These are phyloP conservation scores for Hysterangium stoloniferum DNA, from an alignment of 768 basidiomycete genomes.

Conservation along the genomic window DNA sequence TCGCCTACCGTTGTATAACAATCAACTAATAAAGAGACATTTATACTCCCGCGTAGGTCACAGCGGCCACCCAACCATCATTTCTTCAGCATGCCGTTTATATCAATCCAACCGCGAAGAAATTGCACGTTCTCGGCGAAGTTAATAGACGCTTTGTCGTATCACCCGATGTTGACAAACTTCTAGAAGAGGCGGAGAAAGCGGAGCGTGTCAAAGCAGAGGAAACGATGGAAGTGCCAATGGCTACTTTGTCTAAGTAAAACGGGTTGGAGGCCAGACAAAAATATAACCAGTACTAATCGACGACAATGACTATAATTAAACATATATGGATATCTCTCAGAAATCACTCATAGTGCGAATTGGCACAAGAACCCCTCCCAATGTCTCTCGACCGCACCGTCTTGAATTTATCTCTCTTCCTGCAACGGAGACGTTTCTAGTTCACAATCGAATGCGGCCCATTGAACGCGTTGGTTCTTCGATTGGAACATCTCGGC, in stretches of 20 bases:
- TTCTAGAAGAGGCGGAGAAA: slow-evolving; percentile 57
- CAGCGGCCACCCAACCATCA: slow-evolving; percentile 73
- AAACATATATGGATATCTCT: not conserved
- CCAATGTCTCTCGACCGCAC: not conserved
- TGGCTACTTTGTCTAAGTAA: not conserved
- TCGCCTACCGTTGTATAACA: slow-evolving; percentile 12
- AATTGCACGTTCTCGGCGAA: slow-evolving; percentile 71
- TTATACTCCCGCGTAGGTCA: slow-evolving; percentile 62
- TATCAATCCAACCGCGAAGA: slow-evolving; percentile 52
- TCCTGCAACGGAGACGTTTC: not conserved
- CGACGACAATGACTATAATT: not conserved
- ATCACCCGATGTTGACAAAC: slow-evolving; percentile 73
- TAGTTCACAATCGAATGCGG: not conserved
- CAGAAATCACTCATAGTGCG: not conserved
- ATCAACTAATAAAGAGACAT: too few relatives aligned
- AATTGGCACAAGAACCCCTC: not conserved
- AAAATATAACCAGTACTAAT: not conserved
- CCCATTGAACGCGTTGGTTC: not conserved
- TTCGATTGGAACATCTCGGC: not conserved
- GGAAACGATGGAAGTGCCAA: not conserved
- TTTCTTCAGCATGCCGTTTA: slow-evolving; percentile 85
- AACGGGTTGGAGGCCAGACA: not conserved
- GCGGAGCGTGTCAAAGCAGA: slow-evolving; percentile 2
- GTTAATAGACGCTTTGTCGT: slow-evolving; percentile 78
- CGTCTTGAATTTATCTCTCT: not conserved